Evolutionary conservation across 345 rosid species (phyloP).

Genomic region (Camelina sativa): DNA sequence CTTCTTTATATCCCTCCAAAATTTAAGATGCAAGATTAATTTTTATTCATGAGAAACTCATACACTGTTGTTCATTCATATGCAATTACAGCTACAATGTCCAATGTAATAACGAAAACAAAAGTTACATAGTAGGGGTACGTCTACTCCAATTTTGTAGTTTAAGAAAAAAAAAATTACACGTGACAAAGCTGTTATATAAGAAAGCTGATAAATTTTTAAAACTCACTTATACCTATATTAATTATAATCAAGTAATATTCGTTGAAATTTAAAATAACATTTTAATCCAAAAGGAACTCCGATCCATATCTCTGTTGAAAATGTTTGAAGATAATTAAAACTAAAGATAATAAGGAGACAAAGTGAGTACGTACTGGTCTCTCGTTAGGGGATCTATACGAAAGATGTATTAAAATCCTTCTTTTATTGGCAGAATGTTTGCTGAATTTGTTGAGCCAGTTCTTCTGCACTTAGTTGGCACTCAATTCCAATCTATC

Average conservation of each 20-base stretch:
- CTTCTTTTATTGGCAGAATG: constrained; percentile 58
- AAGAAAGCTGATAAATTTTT: constrained; percentile 14
- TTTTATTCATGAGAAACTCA: constrained; percentile 33
- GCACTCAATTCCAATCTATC: constrained; percentile 95
- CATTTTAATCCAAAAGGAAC: constrained; percentile 20
- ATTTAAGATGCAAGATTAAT: constrained; percentile 8
- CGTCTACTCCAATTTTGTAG: constrained; percentile 10
- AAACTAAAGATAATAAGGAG: constrained; percentile 24
- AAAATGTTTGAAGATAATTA: constrained; percentile 12
- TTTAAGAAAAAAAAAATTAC: not conserved
- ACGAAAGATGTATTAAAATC: constrained; percentile 34
- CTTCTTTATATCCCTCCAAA: not conserved
- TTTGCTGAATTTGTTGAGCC: constrained; percentile 85
- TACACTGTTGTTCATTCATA: constrained; percentile 37
- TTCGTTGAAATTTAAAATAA: not conserved
- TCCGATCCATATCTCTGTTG: constrained; percentile 11
- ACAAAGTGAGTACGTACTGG: constrained; percentile 44
- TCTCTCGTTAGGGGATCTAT: constrained; percentile 37
- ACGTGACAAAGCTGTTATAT: constrained; percentile 15
- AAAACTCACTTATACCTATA: constrained; percentile 17
- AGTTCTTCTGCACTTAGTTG: constrained; percentile 94
- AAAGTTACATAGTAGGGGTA: constrained; percentile 25
- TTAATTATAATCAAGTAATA: not conserved
- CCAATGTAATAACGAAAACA: not conserved
- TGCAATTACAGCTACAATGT: constrained; percentile 32